These are phyloP conservation scores for Globisporangium mamillatum DNA, from an alignment of 352 stramenopile genomes.

Conservation along the genomic window DNA sequence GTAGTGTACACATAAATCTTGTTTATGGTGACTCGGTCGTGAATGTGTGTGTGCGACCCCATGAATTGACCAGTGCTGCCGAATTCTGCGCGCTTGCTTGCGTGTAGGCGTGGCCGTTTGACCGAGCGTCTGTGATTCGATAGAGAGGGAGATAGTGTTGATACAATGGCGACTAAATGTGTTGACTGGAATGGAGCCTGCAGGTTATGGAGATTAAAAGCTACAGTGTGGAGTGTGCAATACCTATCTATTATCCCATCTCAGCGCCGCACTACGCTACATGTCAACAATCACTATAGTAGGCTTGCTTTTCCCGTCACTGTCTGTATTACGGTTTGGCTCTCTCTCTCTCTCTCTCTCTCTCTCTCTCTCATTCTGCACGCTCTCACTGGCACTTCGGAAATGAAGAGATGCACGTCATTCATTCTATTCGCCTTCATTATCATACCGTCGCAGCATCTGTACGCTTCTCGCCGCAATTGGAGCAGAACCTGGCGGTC, in stretches of 20 bases:
- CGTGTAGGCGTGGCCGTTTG: constrained; percentile 17
- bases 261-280: no score
- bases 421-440: neutral
- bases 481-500: constrained; percentile 69
- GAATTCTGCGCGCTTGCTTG: neutral
- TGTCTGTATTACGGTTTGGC: neutral
- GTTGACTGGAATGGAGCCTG: neutral
- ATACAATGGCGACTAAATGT: neutral
- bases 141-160: constrained; percentile 8
- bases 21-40: neutral
- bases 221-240: neutral
- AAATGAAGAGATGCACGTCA: neutral
- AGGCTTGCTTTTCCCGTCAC: no score
- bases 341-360: neutral
- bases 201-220: neutral
- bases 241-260: no score
- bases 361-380: neutral
- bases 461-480: constrained; percentile 59
- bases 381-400: neutral
- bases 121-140: constrained; percentile 22
- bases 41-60: neutral
- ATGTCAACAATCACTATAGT: no score
- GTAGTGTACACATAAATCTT: constrained; percentile 4
- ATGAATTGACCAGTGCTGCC: neutral
- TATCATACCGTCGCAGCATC: neutral